phyloP scores from a whole-genome alignment of 176 grass and related monocot species.

The Phragmites australis region DNA sequence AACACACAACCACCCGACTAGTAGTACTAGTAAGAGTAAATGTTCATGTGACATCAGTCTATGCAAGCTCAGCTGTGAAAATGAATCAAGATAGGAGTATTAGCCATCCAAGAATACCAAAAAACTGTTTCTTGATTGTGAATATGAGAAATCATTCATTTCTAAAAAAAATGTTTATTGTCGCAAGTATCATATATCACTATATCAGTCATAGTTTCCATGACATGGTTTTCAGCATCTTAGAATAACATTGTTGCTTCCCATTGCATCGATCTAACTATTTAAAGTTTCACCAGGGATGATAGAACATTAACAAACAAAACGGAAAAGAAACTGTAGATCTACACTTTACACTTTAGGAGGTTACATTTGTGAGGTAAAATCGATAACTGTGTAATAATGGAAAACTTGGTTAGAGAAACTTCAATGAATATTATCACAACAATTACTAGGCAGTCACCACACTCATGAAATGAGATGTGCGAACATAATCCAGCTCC shows the following conservation, averaged over 20 bases:
- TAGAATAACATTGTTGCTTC: neutral
- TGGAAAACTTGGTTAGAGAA: neutral
- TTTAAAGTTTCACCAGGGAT: constrained; percentile 12
- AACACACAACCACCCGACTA: too few species aligned
- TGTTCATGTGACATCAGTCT: constrained; percentile 4
- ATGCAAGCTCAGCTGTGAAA: neutral
- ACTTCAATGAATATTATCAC: neutral
- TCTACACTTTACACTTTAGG: constrained; percentile 1
- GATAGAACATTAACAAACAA: constrained; percentile 18
- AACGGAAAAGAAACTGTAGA: constrained; percentile 14
- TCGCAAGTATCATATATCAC: neutral
- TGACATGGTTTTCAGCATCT: constrained; percentile 5
- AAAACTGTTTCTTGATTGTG: constrained; percentile 4
- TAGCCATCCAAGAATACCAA: neutral
- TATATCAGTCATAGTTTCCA: neutral
- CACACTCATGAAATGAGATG: neutral
- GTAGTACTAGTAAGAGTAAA: neutral
- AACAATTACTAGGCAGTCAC: neutral
- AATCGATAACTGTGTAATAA: neutral
- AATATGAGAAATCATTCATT: neutral
- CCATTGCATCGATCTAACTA: neutral
- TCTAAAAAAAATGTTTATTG: neutral
- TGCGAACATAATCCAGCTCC: constrained; percentile 16
- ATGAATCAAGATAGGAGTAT: constrained; percentile 7
- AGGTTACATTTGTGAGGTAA: neutral